Percentiles rank a stretch among this genome's conserved stretches.
Evolutionary conservation across 805 yeast genomes (phyloP).

Genomic region (Ogataea corticis): DNA sequence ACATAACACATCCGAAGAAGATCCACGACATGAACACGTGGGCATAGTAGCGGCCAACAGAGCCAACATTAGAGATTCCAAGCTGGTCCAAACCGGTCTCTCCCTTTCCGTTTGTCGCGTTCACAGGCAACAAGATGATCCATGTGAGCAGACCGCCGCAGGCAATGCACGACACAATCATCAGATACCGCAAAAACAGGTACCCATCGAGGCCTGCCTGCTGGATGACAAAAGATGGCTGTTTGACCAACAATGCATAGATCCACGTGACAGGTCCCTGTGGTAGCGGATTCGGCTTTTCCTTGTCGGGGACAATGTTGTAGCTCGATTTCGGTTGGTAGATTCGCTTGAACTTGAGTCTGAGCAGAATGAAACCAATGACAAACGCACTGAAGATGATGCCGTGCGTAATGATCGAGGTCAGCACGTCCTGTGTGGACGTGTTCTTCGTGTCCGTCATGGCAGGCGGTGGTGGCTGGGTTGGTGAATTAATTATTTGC

Average conservation of each 20-base stretch:
- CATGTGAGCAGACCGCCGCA: constrained; percentile 57
- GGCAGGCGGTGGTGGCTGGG: too few species aligned
- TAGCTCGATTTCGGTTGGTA: constrained; percentile 80
- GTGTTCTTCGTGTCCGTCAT: constrained; percentile 39
- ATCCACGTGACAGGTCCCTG: constrained; percentile 73
- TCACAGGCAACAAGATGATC: constrained; percentile 80
- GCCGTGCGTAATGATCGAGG: constrained; percentile 70
- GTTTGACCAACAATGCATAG: constrained; percentile 56
- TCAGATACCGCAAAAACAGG: constrained; percentile 79
- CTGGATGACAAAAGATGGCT: constrained; percentile 73
- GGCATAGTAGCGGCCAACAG: constrained; percentile 70
- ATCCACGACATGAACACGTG: constrained; percentile 83
- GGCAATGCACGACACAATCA: constrained; percentile 52
- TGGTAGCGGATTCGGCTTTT: constrained; percentile 74
- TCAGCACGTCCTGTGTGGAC: constrained; percentile 73
- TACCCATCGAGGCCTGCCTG: constrained; percentile 96
- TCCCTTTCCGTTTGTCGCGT: constrained; percentile 66
- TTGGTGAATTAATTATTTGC: too few species aligned
- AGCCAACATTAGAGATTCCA: constrained; percentile 72
- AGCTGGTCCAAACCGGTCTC: constrained; percentile 71
- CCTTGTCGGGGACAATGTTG: constrained; percentile 55
- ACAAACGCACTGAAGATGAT: constrained; percentile 64
- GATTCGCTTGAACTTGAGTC: constrained; percentile 68
- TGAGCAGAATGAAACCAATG: constrained; percentile 58
- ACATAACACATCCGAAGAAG: constrained; percentile 69